Evolutionary conservation across 192 early-diverging fungal genomes (phyloP).

Genomic region (Backusella australiensis): DNA sequence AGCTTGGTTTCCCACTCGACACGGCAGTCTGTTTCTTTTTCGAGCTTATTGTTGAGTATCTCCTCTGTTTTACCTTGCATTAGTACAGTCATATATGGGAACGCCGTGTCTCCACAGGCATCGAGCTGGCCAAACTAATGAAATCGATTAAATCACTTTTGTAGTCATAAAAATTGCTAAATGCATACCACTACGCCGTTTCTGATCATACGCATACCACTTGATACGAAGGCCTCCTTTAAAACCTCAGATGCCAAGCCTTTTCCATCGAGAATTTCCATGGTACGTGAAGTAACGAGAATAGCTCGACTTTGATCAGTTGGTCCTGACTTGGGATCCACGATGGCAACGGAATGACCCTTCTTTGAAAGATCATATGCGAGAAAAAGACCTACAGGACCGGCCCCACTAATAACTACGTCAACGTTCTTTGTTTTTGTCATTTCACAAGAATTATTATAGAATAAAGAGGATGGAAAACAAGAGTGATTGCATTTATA

Average conservation of each 20-base stretch:
- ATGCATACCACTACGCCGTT: not conserved
- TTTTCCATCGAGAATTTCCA: conserved; percentile 20
- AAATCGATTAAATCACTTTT: not conserved
- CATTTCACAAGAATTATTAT: not conserved
- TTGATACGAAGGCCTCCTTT: not conserved
- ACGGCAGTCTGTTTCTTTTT: not conserved
- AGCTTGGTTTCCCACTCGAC: conserved; percentile 14
- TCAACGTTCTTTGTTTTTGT: conserved; percentile 5
- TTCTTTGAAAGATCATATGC: conserved; percentile 13
- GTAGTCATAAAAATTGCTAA: not conserved
- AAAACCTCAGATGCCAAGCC: not conserved
- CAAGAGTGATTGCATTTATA: not conserved
- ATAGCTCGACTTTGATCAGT: conserved; percentile 24
- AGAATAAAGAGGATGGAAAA: not conserved
- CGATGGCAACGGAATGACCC: conserved; percentile 15
- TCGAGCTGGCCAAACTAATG: conserved; percentile 13
- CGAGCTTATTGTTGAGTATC: not conserved
- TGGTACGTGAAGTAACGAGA: conserved; percentile 13
- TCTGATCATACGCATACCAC: not conserved
- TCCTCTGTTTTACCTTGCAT: conserved; percentile 20
- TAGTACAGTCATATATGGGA: conserved; percentile 21
- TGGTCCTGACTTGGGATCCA: conserved; percentile 8
- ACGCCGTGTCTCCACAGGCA: conserved; percentile 11
- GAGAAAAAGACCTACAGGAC: conserved; percentile 24
- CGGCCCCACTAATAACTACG: conserved; percentile 28